Evolutionary conservation across 441 rosid genomes (phyloP).

Genomic region (Kokia cookei): DNA sequence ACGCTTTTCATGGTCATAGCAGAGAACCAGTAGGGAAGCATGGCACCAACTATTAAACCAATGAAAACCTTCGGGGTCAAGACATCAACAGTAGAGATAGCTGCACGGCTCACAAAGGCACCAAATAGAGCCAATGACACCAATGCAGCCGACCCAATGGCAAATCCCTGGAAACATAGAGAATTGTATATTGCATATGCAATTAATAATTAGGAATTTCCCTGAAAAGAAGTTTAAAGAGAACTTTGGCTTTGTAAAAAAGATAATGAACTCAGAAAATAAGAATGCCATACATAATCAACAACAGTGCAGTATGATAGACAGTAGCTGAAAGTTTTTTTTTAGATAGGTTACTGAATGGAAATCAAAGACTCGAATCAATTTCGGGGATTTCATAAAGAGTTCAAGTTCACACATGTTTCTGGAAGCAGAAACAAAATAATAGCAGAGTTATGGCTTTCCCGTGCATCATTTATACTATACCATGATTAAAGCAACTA

Average conservation of each 20-base stretch:
- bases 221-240: too few relatives aligned
- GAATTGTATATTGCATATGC: not conserved
- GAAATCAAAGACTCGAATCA: not conserved
- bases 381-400: not conserved
- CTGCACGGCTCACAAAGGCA: conserved; percentile 58
- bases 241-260: not conserved
- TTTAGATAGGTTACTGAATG: not conserved
- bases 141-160: conserved; percentile 57
- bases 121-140: conserved; percentile 59
- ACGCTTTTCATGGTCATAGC: conserved; percentile 73
- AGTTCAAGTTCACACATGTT: not conserved
- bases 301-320: not conserved
- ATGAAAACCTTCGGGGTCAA: conserved; percentile 58
- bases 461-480: not conserved
- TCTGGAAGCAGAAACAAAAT: not conserved
- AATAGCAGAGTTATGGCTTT: not conserved
- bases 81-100: conserved; percentile 46
- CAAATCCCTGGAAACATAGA: conserved; percentile 39
- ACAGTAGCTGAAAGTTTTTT: not conserved
- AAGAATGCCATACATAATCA: not conserved
- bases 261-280: not conserved
- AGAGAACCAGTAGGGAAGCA: conserved; percentile 73
- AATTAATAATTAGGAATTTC: not conserved
- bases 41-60: conserved; percentile 49
- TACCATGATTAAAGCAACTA: not conserved